A percentile compares a stretch with the other conserved stretches of the same genome.
phyloP scores from a whole-genome alignment of 768 basidiomycete species.

The Lactarius sanguifluus region DNA sequence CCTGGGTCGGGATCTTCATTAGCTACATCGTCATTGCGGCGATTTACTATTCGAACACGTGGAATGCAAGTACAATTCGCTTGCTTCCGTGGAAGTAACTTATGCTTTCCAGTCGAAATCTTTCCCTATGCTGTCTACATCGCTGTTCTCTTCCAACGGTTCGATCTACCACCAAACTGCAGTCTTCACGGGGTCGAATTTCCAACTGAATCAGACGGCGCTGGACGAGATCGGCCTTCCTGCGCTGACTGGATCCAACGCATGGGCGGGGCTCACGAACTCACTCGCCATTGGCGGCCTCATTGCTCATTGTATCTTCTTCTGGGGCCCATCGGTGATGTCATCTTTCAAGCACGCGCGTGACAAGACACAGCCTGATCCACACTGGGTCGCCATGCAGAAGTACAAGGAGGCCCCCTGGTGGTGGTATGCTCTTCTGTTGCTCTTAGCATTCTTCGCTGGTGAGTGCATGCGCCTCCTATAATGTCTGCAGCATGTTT shows the following conservation, averaged over 20 bases:
- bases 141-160: slow-evolving; percentile 56
- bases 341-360: slow-evolving; percentile 52
- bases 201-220: slow-evolving; percentile 58
- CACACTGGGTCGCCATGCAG: slow-evolving; percentile 59
- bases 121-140: slow-evolving; percentile 61
- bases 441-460: slow-evolving; percentile 54
- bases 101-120: slow-evolving; percentile 42
- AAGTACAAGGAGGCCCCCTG: slow-evolving; percentile 60
- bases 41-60: slow-evolving; percentile 62
- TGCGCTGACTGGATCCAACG: slow-evolving; percentile 48
- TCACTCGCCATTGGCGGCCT: slow-evolving; percentile 56
- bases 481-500: background rate
- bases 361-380: slow-evolving; percentile 50
- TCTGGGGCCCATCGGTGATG: slow-evolving; percentile 54
- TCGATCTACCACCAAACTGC: slow-evolving; percentile 54
- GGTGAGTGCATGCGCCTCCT: slow-evolving; percentile 39
- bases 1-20: slow-evolving; percentile 53
- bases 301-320: slow-evolving; percentile 52
- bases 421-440: slow-evolving; percentile 58
- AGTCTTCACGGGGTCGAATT: slow-evolving; percentile 49
- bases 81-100: slow-evolving; percentile 28
- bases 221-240: slow-evolving; percentile 46
- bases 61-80: slow-evolving; percentile 45
- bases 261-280: slow-evolving; percentile 47
- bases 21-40: slow-evolving; percentile 54